Evolutionary conservation across 345 rosid species (phyloP).

Genomic region (Corchorus capsularis): DNA sequence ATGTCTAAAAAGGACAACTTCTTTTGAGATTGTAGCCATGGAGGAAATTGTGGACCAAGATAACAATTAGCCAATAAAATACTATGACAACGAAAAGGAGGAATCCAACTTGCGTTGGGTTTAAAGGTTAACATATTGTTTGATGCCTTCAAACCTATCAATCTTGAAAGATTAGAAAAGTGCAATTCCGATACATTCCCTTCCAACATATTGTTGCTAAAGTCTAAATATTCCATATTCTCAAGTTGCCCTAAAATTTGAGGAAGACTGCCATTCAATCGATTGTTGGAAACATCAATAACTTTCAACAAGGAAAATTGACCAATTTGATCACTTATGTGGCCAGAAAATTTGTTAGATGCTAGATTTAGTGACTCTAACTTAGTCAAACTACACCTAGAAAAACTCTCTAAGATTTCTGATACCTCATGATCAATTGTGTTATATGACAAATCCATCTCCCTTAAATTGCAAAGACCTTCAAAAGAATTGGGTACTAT

Average conservation of each 20-base stretch:
- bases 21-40: background rate
- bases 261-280: conserved; percentile 7
- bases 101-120: background rate
- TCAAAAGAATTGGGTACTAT: too few relatives aligned
- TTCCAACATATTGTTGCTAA: background rate
- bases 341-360: too few relatives aligned
- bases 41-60: background rate
- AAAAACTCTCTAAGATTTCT: too few relatives aligned
- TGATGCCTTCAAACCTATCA: background rate
- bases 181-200: background rate
- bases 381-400: too few relatives aligned
- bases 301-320: background rate
- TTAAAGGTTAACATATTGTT: background rate
- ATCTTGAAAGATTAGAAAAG: background rate
- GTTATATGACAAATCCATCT: too few relatives aligned
- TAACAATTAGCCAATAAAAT: background rate
- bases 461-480: too few relatives aligned
- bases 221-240: background rate
- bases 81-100: background rate
- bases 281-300: conserved; percentile 17
- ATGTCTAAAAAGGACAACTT: background rate
- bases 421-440: too few relatives aligned
- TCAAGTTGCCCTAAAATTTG: background rate
- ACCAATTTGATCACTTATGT: background rate
- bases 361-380: too few relatives aligned